phyloP scores from a whole-genome alignment of 306 rosid genomes.

The Acacia crassicarpa region DNA sequence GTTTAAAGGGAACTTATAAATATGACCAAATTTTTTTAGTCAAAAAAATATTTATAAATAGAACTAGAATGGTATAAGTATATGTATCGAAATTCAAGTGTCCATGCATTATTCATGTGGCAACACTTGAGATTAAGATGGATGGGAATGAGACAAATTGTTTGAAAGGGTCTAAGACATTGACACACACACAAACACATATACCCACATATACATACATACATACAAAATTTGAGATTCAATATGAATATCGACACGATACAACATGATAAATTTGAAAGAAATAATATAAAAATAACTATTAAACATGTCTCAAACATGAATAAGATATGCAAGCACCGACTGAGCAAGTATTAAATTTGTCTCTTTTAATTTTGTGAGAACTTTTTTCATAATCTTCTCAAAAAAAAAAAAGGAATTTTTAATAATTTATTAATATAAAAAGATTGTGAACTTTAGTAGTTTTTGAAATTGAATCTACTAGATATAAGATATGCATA shows the following conservation, averaged over 20 bases:
- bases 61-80: too few species aligned
- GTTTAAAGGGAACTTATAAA: too few species aligned
- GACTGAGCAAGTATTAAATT: background rate
- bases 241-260: background rate
- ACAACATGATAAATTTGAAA: background rate
- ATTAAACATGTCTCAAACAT: background rate
- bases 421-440: too few species aligned
- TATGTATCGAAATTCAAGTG: background rate
- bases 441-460: too few species aligned
- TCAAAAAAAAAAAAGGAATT: too few species aligned
- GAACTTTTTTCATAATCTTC: too few species aligned
- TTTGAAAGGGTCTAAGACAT: background rate
- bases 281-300: background rate
- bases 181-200: background rate
- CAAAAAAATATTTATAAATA: too few species aligned
- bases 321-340: background rate
- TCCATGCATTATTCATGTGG: background rate
- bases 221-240: background rate
- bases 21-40: too few species aligned
- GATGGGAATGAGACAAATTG: background rate
- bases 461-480: background rate
- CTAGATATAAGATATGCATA: background rate
- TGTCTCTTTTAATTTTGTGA: background rate
- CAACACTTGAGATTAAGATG: background rate
- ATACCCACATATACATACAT: too few species aligned